Percentiles rank a stretch among this genome's conserved stretches.
Evolutionary conservation across 1,284 basidiomycete genomes (phyloP).

Genomic region (Trametes pubescens): DNA sequence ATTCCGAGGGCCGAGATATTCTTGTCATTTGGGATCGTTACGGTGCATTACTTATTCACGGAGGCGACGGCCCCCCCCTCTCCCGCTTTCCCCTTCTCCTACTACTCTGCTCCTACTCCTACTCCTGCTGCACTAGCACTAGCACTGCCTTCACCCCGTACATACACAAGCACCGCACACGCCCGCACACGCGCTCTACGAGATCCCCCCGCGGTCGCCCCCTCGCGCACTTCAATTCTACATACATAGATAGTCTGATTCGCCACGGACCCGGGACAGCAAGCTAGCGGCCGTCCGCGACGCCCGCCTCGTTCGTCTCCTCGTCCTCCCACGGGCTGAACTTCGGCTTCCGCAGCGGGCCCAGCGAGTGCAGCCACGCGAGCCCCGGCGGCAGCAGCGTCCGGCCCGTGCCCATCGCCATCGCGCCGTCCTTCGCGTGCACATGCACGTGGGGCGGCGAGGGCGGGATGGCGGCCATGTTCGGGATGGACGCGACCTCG

Average conservation of each 20-base stretch:
- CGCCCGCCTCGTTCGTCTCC: conserved; percentile 31
- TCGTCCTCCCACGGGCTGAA: conserved; percentile 51
- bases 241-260: conserved; percentile 33
- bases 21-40: conserved; percentile 39
- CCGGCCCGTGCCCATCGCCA: conserved; percentile 23
- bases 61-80: conserved; percentile 14
- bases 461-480: conserved; percentile 57
- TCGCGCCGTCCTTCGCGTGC: conserved; percentile 29
- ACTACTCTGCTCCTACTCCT: neutral
- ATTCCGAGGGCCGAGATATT: conserved; percentile 26
- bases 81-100: conserved; percentile 5
- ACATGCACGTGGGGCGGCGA: conserved; percentile 61
- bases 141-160: neutral
- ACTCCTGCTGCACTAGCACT: neutral
- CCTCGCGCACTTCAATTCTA: conserved; percentile 24
- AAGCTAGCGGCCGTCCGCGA: conserved; percentile 23
- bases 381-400: conserved; percentile 37
- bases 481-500: conserved; percentile 55
- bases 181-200: neutral
- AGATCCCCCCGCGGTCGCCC: conserved; percentile 6
- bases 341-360: conserved; percentile 43
- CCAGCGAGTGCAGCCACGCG: conserved; percentile 43
- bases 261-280: neutral
- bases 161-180: conserved; percentile 4
- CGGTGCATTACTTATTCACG: conserved; percentile 26